A percentile compares a stretch with the other conserved stretches of the same genome.
Conservation (phyloP, 1,284 basidiomycete species). For the Heimioporus retisporus region DNA sequence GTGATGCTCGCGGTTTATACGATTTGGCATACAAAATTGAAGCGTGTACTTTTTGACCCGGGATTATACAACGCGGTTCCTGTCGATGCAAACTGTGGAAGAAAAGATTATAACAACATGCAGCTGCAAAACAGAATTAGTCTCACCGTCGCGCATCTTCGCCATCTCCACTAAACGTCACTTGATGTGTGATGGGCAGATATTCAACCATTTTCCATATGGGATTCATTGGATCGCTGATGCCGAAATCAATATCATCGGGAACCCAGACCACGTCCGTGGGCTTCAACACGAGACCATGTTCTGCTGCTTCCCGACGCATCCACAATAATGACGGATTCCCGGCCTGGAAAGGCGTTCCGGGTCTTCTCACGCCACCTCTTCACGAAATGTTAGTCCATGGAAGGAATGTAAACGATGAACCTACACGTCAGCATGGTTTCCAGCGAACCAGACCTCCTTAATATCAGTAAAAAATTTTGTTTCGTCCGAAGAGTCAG, state of each 20-base stretch:
- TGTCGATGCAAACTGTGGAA: conserved; percentile 25
- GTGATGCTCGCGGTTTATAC: conserved; percentile 35
- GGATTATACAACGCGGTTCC: conserved; percentile 33
- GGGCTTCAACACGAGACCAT: conserved; percentile 35
- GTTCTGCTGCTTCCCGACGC: conserved; percentile 27
- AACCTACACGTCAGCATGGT: conserved; percentile 46
- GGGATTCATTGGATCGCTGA: conserved; percentile 27
- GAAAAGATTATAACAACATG: neutral
- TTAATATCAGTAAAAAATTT: conserved; percentile 22
- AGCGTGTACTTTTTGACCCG: conserved; percentile 26
- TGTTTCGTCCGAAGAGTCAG: too few species aligned
- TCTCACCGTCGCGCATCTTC: conserved; percentile 21
- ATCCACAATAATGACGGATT: too few species aligned
- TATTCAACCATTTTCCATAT: conserved; percentile 35
- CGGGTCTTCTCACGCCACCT: conserved; percentile 30
- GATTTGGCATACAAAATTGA: conserved; percentile 39
- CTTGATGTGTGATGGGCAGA: conserved; percentile 40
- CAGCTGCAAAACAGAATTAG: neutral
- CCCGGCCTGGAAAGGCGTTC: conserved; percentile 1
- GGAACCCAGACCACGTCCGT: conserved; percentile 38
- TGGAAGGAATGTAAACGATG: neutral
- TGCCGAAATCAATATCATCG: conserved; percentile 31
- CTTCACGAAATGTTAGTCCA: conserved; percentile 18
- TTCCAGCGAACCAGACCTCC: conserved; percentile 24
- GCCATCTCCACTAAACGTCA: conserved; percentile 22